phyloP scores from a whole-genome alignment of 2,329 filamentous ascomycete species.

The Aureobasidium sp. region DNA sequence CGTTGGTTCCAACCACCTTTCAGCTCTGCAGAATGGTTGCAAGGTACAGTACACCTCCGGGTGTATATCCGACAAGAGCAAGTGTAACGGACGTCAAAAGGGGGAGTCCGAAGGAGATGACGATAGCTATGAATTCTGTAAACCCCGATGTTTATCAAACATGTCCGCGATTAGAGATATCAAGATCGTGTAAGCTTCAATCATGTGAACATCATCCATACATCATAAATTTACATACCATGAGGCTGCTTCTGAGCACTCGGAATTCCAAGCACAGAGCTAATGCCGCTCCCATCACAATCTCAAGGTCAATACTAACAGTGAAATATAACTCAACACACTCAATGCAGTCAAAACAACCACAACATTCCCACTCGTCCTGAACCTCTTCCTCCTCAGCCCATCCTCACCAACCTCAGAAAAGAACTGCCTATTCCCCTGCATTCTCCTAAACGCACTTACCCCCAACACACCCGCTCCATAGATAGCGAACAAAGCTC shows the following conservation, averaged over 20 bases:
- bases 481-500: conserved; percentile 93
- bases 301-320: conserved; percentile 65
- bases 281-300: conserved; percentile 33
- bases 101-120: neutral
- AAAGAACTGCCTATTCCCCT: conserved; percentile 97
- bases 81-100: neutral
- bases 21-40: neutral
- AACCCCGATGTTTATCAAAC: neutral
- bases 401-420: conserved; percentile 67
- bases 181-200: too few relatives aligned
- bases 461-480: conserved; percentile 86
- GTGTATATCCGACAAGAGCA: neutral
- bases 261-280: neutral
- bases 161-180: neutral
- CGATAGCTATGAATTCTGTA: neutral
- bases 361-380: conserved; percentile 73
- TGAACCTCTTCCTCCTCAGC: conserved; percentile 63
- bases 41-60: conserved; percentile 9
- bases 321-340: conserved; percentile 65
- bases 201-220: conserved; percentile 8
- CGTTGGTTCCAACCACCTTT: neutral
- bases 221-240: neutral
- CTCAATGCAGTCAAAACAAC: conserved; percentile 68
- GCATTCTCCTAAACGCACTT: conserved; percentile 85
- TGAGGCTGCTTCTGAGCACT: neutral